Evolutionary conservation across 179 eudicot species (phyloP), one percentile per base, ranked within the genome.

Genomic region (Camellia oleifera): DNA sequence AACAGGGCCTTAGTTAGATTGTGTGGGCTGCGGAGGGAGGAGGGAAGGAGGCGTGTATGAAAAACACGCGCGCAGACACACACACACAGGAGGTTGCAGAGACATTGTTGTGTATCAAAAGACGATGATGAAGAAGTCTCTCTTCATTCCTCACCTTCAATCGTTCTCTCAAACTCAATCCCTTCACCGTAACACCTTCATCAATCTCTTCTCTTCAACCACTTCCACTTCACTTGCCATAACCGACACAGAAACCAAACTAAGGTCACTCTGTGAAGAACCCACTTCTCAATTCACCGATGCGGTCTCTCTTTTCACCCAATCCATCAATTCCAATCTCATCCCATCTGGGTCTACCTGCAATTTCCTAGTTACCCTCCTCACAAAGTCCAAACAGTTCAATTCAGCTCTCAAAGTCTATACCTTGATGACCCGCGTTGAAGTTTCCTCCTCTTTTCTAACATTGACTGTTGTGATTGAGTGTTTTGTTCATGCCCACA

Each of bases 381-480:
- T 93, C 2, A 81, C 85, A n/a, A 87, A 84, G 76, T 87, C 83
- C 0, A 77, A 82, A 62, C 72, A 90, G 64, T 80, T 83, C 53
- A 81, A 82, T 18, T 86, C 88, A 72, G 91, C 85, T n/a, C 85
- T 86, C 17, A 70, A 72, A 15, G 93, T 92, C 75, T 91, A 88
- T 76, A 75, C 66, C 46, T 85, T 76, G 58, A 92, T 95, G 95
- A 82, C 77, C 77, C 80, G 18, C 74, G 79, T 78, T 20, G 88
- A 85, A 53, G 57, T 85, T 78, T 83, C 17, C 23, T 91, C 94
- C 0, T 10, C 62, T 45, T 90, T 88, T 82, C 76, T 85, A 62
- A 81, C 90, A 10, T 66, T 93, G 67, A 81, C 86, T 75, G 91
- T 84, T 68, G 67, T 93, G 68, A 81, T 89, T 46, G 93, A 91